Percentiles rank a stretch among this genome's conserved stretches.
Evolutionary conservation across 176 grass and related monocot genomes (phyloP).

Genomic region (Avena insularis): DNA sequence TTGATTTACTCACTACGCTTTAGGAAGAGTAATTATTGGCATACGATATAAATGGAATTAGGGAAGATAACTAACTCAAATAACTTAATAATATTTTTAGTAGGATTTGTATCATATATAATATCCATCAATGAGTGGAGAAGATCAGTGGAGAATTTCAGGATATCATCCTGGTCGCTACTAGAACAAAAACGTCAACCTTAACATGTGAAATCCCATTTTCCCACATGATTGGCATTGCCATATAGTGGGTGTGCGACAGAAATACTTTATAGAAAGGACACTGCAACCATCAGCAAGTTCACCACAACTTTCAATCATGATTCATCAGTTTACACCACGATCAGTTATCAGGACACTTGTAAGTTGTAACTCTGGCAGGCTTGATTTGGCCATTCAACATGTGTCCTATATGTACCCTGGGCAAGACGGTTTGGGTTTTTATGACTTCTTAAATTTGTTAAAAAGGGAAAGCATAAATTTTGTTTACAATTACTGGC

Average conservation of each 20-base stretch:
- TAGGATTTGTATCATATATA: not conserved
- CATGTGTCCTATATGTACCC: not conserved
- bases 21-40: constrained; percentile 15
- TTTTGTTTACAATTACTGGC: constrained; percentile 5
- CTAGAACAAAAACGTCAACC: not conserved
- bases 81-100: not conserved
- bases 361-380: constrained; percentile 8
- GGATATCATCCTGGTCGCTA: not conserved
- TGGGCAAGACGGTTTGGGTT: not conserved
- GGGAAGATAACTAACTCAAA: constrained; percentile 28
- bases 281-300: constrained; percentile 21
- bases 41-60: not conserved
- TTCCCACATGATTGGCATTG: not conserved
- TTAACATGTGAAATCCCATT: constrained; percentile 7
- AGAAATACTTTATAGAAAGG: not conserved
- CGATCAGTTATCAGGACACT: constrained; percentile 13
- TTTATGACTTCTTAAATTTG: not conserved
- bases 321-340: constrained; percentile 13
- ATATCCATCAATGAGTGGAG: constrained; percentile 4
- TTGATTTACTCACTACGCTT: constrained; percentile 8
- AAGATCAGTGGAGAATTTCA: constrained; percentile 6
- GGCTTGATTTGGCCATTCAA: constrained; percentile 7
- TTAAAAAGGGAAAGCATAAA: not conserved
- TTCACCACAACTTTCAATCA: constrained; percentile 12
- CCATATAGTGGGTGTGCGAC: not conserved